A percentile compares a stretch with the other conserved stretches of the same genome.
Conservation (phyloP, 164 flowering plant species). For the Nymphaea colorata region DNA sequence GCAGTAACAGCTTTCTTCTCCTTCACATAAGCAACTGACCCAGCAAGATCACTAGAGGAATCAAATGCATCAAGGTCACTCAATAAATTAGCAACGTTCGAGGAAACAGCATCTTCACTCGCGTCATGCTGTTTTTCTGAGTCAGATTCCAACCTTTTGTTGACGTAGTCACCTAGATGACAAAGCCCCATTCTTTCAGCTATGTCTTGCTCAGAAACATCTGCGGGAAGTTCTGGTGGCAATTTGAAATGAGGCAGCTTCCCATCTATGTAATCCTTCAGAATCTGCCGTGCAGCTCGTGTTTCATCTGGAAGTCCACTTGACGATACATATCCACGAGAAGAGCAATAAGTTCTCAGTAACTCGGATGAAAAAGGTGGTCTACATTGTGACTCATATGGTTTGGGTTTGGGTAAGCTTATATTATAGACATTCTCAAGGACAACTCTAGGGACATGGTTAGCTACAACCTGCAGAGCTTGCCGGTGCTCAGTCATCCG, state of each 20-base stretch:
- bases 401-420: slow-evolving; percentile 70
- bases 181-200: neutral
- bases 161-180: neutral
- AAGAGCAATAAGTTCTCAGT: slow-evolving; percentile 66
- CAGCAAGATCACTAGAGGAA: slow-evolving; percentile 38
- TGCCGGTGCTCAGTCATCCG: slow-evolving; percentile 85
- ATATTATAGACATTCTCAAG: slow-evolving; percentile 68
- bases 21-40: slow-evolving; percentile 19
- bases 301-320: slow-evolving; percentile 96
- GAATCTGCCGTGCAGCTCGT: slow-evolving; percentile 60
- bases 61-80: slow-evolving; percentile 70
- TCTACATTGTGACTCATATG: slow-evolving; percentile 68
- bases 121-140: neutral
- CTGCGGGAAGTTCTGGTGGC: slow-evolving; percentile 37
- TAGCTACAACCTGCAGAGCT: slow-evolving; percentile 85
- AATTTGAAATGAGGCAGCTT: slow-evolving; percentile 71
- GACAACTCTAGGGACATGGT: slow-evolving; percentile 48
- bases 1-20: slow-evolving; percentile 19
- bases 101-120: neutral
- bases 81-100: slow-evolving; percentile 34
- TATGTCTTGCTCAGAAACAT: neutral
- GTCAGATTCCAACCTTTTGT: neutral
- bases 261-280: slow-evolving; percentile 90
- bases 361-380: slow-evolving; percentile 76
- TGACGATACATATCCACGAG: slow-evolving; percentile 81